phyloP scores from a whole-genome alignment of 2,329 filamentous ascomycete species.

The Colletotrichum paranaense region DNA sequence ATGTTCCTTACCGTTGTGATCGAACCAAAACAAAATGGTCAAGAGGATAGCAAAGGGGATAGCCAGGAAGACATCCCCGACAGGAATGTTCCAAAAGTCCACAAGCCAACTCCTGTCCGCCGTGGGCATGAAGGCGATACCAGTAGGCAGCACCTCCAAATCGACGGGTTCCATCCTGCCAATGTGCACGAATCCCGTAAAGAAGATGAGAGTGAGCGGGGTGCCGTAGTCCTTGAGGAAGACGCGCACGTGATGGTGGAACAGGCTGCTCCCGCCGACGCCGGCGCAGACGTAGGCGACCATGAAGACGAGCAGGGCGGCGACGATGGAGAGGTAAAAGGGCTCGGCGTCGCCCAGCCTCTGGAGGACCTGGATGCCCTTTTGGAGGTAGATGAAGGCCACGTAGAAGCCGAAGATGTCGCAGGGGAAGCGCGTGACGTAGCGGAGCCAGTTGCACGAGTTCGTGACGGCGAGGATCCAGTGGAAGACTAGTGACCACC shows the following conservation, averaged over 20 bases:
- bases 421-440: constrained; percentile 91
- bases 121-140: constrained; percentile 83
- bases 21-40: constrained; percentile 89
- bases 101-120: constrained; percentile 80
- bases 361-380: constrained; percentile 87
- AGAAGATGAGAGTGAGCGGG: constrained; percentile 85
- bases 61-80: constrained; percentile 82
- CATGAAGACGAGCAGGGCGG: constrained; percentile 82
- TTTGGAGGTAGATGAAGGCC: constrained; percentile 90
- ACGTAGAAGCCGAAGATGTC: constrained; percentile 97
- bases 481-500: constrained; percentile 87
- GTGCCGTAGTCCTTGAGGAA: constrained; percentile 94
- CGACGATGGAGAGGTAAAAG: constrained; percentile 83
- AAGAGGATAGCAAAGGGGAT: constrained; percentile 88
- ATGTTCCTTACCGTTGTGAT: constrained; percentile 77
- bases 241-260: constrained; percentile 79
- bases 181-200: constrained; percentile 89
- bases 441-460: constrained; percentile 87
- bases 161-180: constrained; percentile 81
- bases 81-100: constrained; percentile 81
- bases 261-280: constrained; percentile 77
- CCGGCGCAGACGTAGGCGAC: constrained; percentile 80
- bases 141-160: constrained; percentile 79
- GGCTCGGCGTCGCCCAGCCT: constrained; percentile 75
- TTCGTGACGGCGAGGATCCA: constrained; percentile 87